Evolutionary conservation across 1,284 basidiomycete species (phyloP).

Genomic region (Sparassis latifolia): DNA sequence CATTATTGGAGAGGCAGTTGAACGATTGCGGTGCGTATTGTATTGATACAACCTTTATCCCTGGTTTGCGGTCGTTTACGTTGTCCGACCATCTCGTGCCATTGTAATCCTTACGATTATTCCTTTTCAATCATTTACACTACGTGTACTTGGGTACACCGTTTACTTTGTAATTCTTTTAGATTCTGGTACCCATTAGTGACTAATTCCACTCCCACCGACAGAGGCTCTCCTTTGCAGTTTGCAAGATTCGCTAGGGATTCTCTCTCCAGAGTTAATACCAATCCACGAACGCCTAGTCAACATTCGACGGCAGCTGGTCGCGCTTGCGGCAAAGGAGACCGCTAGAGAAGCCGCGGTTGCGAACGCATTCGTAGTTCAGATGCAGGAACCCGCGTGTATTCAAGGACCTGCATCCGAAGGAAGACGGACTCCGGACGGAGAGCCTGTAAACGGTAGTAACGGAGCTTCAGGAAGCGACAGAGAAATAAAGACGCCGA

Average conservation of each 20-base stretch:
- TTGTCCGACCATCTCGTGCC: background rate
- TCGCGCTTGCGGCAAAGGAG: constrained; percentile 77
- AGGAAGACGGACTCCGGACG: background rate
- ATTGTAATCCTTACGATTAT: background rate
- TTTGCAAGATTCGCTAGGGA: constrained; percentile 78
- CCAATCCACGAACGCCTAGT: constrained; percentile 90
- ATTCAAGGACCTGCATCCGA: no score
- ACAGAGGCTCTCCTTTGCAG: constrained; percentile 72
- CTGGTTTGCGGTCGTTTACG: constrained; percentile 4
- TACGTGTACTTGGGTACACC: no score
- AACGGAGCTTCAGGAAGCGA: constrained; percentile 8
- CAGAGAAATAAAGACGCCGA: constrained; percentile 23
- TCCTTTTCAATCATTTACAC: no score
- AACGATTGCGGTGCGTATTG: constrained; percentile 79
- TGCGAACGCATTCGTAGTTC: constrained; percentile 7
- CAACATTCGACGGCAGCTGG: constrained; percentile 83
- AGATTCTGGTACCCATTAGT: background rate
- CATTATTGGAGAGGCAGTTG: constrained; percentile 85
- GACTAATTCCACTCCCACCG: background rate
- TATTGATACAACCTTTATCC: background rate
- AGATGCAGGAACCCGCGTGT: constrained; percentile 3
- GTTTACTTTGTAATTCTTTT: no score
- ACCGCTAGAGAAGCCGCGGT: constrained; percentile 22
- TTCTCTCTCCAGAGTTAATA: constrained; percentile 81
- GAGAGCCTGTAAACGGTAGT: background rate